Evolutionary conservation across 2,329 filamentous ascomycete genomes (phyloP).

Genomic region (Alternaria tenuissima): DNA sequence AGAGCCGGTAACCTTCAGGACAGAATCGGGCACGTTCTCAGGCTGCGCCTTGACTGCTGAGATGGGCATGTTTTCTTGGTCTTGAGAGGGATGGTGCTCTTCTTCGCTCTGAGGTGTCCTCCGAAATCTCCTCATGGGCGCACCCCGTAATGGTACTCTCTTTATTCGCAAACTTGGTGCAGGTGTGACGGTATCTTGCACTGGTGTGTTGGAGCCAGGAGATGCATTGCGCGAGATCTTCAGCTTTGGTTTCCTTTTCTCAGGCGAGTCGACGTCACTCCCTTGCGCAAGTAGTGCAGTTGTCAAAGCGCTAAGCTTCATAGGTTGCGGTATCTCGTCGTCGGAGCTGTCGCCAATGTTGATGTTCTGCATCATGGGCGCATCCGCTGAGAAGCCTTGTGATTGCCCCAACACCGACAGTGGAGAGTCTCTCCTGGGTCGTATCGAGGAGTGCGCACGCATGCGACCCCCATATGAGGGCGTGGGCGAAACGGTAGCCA

Average conservation of each 20-base stretch:
- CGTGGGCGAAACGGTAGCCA: conserved; percentile 53
- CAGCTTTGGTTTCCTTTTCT: conserved; percentile 50
- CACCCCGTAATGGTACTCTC: conserved; percentile 49
- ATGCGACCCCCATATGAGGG: conserved; percentile 49
- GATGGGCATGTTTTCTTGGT: conserved; percentile 82
- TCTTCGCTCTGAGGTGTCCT: conserved; percentile 52
- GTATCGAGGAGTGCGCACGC: conserved; percentile 46
- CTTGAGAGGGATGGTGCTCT: conserved; percentile 59
- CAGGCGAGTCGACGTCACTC: conserved; percentile 53
- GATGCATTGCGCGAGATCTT: conserved; percentile 46
- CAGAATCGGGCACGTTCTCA: conserved; percentile 38
- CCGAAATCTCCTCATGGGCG: conserved; percentile 50
- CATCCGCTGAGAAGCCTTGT: conserved; percentile 56
- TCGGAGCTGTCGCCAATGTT: conserved; percentile 85
- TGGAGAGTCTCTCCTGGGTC: conserved; percentile 56
- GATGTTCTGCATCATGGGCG: conserved; percentile 58
- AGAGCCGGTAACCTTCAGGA: conserved; percentile 45
- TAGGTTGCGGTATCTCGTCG: conserved; percentile 84
- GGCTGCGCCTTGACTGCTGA: conserved; percentile 41
- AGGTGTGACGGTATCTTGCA: conserved; percentile 51
- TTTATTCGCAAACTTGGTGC: conserved; percentile 52
- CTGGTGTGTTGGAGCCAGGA: conserved; percentile 49
- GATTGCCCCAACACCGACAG: conserved; percentile 55
- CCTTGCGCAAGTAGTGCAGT: conserved; percentile 74
- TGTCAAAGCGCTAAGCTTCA: conserved; percentile 92